Base-by-base conservation (phyloP, 768 basidiomycete genomes). In the Calocybe gangraenosa region DNA sequence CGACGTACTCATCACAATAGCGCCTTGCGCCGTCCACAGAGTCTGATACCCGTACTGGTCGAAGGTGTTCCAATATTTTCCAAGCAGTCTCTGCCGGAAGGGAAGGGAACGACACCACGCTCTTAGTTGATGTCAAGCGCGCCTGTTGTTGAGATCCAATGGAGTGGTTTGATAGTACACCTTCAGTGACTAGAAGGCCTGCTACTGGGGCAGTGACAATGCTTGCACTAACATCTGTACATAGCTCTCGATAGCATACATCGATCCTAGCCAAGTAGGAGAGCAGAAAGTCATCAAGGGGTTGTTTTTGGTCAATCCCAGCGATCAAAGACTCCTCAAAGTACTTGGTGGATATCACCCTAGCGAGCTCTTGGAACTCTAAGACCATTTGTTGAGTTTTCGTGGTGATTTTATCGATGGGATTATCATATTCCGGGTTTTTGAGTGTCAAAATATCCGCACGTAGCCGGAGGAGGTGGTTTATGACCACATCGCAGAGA, bases 31-130 rank as follows among this genome's bases (percentile, higher is more conserved):
- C 31, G 15, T 25, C 7, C 7, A 38, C 8, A 8, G 5, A 5
- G 11, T 6, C 25, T 11, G 25, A 28, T 5, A 28, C 25, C 5
- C 43, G 43, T 9, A 14, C 32, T 3, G 47, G 47, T 18, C 18
- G 25, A 37, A 42, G 42, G 17, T 36, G 34, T 5, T 33, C 28
- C 1, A 48, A 19, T 8, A 44, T 48, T 38, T 48, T 43, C 47
- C 36, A 48, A 9, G 42, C 41, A n/a, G 37, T 39, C 21, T 48
- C 47, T 33, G 42, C 43, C 4, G 47, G 47, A n/a, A 48, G 47
- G 19, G 25, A 23, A 18, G 3, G 17, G 31, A 48, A 48, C 0
- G 25, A 11, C 11, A n/a, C n/a, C n/a, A 11, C 25, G 25, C 25
- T 28, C 25, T 11, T 11, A 17, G 21, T 30, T 22, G 34, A 13